These are phyloP conservation scores for Neoboletus subvelutipes DNA, from an alignment of 768 basidiomycete species.

Conservation along the genomic window DNA sequence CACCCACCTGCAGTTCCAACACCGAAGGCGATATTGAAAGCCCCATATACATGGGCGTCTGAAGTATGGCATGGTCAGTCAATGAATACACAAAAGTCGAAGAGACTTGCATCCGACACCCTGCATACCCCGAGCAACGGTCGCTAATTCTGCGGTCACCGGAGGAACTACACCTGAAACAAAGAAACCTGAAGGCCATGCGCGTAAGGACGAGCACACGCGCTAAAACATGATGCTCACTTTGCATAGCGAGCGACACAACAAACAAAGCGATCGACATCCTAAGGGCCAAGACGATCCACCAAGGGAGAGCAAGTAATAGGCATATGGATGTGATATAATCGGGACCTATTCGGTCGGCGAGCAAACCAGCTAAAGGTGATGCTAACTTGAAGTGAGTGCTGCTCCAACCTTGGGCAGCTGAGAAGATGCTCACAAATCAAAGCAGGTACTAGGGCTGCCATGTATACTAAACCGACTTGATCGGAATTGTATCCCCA, in stretches of 20 bases:
- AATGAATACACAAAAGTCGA: not conserved
- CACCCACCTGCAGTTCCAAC: constrained; percentile 58
- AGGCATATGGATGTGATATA: constrained; percentile 51
- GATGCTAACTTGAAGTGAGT: constrained; percentile 41
- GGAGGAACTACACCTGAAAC: constrained; percentile 58
- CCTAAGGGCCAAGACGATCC: constrained; percentile 52
- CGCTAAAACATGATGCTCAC: constrained; percentile 37
- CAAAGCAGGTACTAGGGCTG: constrained; percentile 60
- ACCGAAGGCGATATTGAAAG: constrained; percentile 71
- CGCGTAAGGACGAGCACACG: not conserved
- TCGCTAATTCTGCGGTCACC: constrained; percentile 64
- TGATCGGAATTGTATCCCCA: constrained; percentile 48
- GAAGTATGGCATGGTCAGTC: constrained; percentile 1
- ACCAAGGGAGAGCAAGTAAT: constrained; percentile 62
- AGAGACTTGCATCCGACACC: constrained; percentile 66
- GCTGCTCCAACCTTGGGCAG: not conserved
- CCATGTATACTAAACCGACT: constrained; percentile 70
- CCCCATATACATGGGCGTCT: constrained; percentile 77
- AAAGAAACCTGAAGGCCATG: constrained; percentile 52
- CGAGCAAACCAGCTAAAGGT: constrained; percentile 55
- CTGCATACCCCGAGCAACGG: constrained; percentile 51
- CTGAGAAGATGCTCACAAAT: constrained; percentile 49
- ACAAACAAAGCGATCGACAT: constrained; percentile 46
- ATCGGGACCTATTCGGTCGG: constrained; percentile 57
- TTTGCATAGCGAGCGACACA: constrained; percentile 47